phyloP scores from a whole-genome alignment of 768 basidiomycete species.

The Lentinus brumalis region DNA sequence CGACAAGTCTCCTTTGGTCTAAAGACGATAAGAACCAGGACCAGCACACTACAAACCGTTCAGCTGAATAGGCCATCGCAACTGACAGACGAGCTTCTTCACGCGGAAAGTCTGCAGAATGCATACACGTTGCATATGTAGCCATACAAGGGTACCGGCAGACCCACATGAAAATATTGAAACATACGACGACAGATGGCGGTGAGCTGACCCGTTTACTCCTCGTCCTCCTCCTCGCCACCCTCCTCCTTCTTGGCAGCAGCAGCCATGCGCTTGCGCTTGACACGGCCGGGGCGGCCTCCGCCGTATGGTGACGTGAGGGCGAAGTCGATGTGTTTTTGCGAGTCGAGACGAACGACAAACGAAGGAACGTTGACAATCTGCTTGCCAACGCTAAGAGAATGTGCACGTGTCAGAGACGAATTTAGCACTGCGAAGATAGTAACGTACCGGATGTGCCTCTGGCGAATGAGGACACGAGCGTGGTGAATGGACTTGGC shows the following conservation, averaged over 20 bases:
- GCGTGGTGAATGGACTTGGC: conserved; percentile 99
- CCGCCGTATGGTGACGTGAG: conserved; percentile 91
- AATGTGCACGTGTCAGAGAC: background rate
- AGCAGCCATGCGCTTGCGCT: conserved; percentile 96
- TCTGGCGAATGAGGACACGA: conserved; percentile 94
- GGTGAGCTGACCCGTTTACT: background rate
- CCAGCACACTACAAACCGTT: no score
- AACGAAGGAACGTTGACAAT: conserved; percentile 99
- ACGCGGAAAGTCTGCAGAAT: conserved; percentile 1
- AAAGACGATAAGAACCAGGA: no score
- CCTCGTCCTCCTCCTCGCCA: conserved; percentile 47
- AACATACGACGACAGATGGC: background rate
- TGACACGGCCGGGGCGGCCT: conserved; percentile 78
- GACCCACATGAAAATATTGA: conserved; percentile 19
- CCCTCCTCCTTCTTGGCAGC: conserved; percentile 91
- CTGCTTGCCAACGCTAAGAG: conserved; percentile 89
- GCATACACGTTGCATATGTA: conserved; percentile 24
- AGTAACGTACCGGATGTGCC: conserved; percentile 88
- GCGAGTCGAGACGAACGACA: conserved; percentile 98
- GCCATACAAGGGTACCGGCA: conserved; percentile 14
- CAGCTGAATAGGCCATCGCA: no score
- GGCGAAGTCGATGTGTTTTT: conserved; percentile 99
- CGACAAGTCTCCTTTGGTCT: no score
- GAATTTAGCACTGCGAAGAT: background rate
- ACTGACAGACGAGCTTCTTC: no score